Evolutionary conservation across 352 stramenopile species (phyloP).

Genomic region (Phytophthora quininea): DNA sequence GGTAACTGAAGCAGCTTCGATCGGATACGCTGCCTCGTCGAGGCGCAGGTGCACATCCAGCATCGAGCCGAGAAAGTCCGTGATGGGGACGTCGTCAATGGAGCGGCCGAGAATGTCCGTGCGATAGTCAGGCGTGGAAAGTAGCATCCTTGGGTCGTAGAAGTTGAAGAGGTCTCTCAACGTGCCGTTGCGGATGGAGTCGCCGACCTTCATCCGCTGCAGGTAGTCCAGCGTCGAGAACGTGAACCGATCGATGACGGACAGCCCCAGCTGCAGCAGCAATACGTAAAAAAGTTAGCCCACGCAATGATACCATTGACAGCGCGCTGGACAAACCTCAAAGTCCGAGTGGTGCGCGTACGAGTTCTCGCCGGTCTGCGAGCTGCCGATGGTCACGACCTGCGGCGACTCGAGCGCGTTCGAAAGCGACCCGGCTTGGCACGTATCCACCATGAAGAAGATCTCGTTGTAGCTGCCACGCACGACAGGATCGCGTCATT

Average conservation of each 20-base stretch:
- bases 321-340: slow-evolving; percentile 44
- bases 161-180: slow-evolving; percentile 80
- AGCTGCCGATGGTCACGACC: slow-evolving; percentile 93
- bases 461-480: slow-evolving; percentile 91
- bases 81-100: slow-evolving; percentile 80
- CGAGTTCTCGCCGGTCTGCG: slow-evolving; percentile 92
- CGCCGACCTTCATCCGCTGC: slow-evolving; percentile 82
- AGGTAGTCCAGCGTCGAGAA: slow-evolving; percentile 90
- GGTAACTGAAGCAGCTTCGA: slow-evolving; percentile 38
- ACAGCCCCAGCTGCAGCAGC: slow-evolving; percentile 66
- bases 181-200: slow-evolving; percentile 69
- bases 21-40: slow-evolving; percentile 79
- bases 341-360: slow-evolving; percentile 93
- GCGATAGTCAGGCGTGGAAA: slow-evolving; percentile 80
- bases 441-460: slow-evolving; percentile 98
- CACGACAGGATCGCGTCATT: neutral
- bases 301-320: too few species aligned
- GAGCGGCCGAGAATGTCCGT: slow-evolving; percentile 74
- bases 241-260: slow-evolving; percentile 91
- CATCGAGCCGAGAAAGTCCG: slow-evolving; percentile 90
- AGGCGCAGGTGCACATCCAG: slow-evolving; percentile 77
- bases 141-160: slow-evolving; percentile 86
- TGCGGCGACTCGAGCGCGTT: slow-evolving; percentile 89
- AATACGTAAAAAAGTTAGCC: neutral
- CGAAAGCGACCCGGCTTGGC: slow-evolving; percentile 94